Evolutionary conservation across 352 stramenopile genomes (phyloP).

Genomic region (Phytopythium vexans): DNA sequence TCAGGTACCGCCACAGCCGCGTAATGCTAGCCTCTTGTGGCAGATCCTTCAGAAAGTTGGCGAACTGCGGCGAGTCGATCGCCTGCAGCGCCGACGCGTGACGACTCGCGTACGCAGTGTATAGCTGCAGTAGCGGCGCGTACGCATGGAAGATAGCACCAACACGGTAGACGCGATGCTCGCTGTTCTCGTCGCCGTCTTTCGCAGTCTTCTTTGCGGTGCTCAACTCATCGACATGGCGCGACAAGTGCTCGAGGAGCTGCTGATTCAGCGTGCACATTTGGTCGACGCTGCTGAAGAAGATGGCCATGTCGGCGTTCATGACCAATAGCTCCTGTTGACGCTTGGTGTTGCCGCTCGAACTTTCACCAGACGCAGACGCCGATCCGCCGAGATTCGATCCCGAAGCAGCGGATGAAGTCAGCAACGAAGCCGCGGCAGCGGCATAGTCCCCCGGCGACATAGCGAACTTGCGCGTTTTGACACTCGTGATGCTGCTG

Average conservation of each 20-base stretch:
- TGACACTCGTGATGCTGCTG: slow-evolving; percentile 44
- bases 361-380: not conserved
- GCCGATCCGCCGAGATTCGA: slow-evolving; percentile 3
- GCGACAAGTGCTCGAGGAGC: slow-evolving; percentile 79
- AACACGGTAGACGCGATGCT: slow-evolving; percentile 23
- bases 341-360: not conserved
- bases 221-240: slow-evolving; percentile 68
- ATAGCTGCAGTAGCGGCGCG: slow-evolving; percentile 79
- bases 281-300: slow-evolving; percentile 87
- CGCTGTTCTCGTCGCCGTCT: not conserved
- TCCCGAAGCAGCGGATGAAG: not conserved
- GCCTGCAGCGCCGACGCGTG: slow-evolving; percentile 65
- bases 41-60: slow-evolving; percentile 67
- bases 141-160: slow-evolving; percentile 87
- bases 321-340: slow-evolving; percentile 42
- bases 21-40: slow-evolving; percentile 59
- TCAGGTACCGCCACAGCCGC: slow-evolving; percentile 69
- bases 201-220: slow-evolving; percentile 15
- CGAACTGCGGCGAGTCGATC: slow-evolving; percentile 76
- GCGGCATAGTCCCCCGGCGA: slow-evolving; percentile 10
- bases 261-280: slow-evolving; percentile 88
- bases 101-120: slow-evolving; percentile 81
- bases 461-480: slow-evolving; percentile 26
- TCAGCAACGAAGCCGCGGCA: slow-evolving; percentile 2
- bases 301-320: slow-evolving; percentile 83